phyloP scores from a whole-genome alignment of 1,284 basidiomycete genomes.

The Leucocoprinus gongylophorus region DNA sequence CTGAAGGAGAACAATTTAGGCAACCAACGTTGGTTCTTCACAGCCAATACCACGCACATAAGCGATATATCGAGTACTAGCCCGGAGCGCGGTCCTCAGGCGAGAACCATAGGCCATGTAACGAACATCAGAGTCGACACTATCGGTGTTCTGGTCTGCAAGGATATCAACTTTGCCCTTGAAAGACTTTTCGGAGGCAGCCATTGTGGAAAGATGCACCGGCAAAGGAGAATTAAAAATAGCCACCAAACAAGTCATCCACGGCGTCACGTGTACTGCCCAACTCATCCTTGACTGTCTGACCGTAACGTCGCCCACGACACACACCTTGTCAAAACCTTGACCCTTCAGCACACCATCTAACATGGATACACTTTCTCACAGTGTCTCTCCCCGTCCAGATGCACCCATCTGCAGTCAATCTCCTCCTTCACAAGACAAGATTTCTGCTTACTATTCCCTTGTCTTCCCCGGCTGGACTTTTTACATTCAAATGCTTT shows the following conservation, averaged over 20 bases:
- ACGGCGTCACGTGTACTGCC: conserved; percentile 21
- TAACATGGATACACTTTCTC: conserved; percentile 36
- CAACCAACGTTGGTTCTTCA: conserved; percentile 5
- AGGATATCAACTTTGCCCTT: conserved; percentile 45
- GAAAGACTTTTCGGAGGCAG: conserved; percentile 27
- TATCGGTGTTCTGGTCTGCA: conserved; percentile 56
- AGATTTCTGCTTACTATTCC: conserved; percentile 89
- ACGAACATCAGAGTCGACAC: conserved; percentile 54
- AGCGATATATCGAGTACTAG: conserved; percentile 72
- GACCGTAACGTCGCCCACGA: conserved; percentile 22
- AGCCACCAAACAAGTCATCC: conserved; percentile 1
- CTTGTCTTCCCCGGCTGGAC: conserved; percentile 90
- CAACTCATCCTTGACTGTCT: conserved; percentile 19
- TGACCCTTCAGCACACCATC: conserved; percentile 12
- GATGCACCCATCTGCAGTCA: conserved; percentile 30
- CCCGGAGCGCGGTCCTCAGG: conserved; percentile 68
- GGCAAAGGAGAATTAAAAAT: conserved; percentile 6
- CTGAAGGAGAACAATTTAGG: conserved; percentile 18
- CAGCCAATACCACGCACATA: conserved; percentile 48
- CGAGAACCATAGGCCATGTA: conserved; percentile 78
- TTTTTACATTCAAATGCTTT: conserved; percentile 80
- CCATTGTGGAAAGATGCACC: conserved; percentile 18
- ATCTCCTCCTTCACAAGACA: conserved; percentile 44
- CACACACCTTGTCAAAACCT: conserved; percentile 15
- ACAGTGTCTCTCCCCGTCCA: conserved; percentile 30